Base-by-base conservation (phyloP, 306 rosid species). In the Prunus campanulata region DNA sequence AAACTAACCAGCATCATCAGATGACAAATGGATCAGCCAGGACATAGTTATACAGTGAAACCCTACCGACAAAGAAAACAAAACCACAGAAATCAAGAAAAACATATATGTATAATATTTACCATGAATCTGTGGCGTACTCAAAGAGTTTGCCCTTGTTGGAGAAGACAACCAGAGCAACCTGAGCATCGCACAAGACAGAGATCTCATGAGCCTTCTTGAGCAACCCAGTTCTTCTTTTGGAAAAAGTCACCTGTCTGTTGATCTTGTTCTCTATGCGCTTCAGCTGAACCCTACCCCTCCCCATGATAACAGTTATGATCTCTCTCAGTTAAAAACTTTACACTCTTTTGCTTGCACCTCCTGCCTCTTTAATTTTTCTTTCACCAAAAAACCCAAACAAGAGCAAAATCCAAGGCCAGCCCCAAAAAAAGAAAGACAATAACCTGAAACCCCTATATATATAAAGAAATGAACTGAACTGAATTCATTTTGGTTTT, bases 151-250 rank as follows among this genome's bases (percentile, higher is more conserved):
- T 93, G 79, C 96, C 98, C 72, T 88, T 91, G 88, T 87, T 83
- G 42, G 96, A 91, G 86, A 93, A 93, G 82, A 93, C 87, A 84
- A 93, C 86, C 88, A 91, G 77, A 87, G 88, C 97, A 27, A 93
- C 98, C 74, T 93, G 97, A 83, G 98, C 98, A 82, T 93, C 98
- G 30, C 98, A 93, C 11, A 93, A 87, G 47, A 93, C 98, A 75
- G 98, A 93, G 90, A 93, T 90, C 85, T 93, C 98, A 76, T 91
- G 91, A 11, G 98, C 96, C 79, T 93, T 93, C 90, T 93, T 93
- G 54, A 87, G 77, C 73, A 93, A 78, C 12, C 96, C 98, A 79
- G 57, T 81, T 86, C 93, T 91, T 64, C 98, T 89, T 90, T 93
- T 93, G 12, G 98, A 91, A 85, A 93, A 93, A 19, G 97, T 93